Percentiles rank a stretch among this genome's conserved stretches.
Conservation (phyloP, 2,329 filamentous ascomycete species). For the Bipolaris zeicola region DNA sequence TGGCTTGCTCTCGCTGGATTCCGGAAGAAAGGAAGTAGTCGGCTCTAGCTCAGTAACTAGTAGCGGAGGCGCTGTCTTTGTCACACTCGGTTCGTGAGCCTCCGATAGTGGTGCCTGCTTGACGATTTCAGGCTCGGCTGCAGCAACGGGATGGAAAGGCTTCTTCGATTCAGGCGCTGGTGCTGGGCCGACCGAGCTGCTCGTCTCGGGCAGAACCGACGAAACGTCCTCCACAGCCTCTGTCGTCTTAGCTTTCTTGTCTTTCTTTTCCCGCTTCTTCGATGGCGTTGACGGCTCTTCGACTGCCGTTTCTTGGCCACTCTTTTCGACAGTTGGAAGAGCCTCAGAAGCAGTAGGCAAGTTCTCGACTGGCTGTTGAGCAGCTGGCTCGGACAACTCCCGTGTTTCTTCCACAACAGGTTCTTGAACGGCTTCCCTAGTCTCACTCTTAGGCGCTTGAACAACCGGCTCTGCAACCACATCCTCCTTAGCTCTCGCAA, state of each 20-base stretch:
- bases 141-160: background rate
- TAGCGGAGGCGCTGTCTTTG: background rate
- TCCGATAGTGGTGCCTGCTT: background rate
- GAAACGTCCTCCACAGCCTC: constrained; percentile 2
- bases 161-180: background rate
- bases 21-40: constrained; percentile 19
- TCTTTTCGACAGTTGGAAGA: background rate
- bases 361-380: background rate
- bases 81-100: background rate
- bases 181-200: background rate
- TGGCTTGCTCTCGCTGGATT: constrained; percentile 37
- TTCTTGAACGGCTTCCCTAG: constrained; percentile 16
- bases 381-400: background rate
- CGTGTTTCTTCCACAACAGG: background rate
- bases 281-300: constrained; percentile 19
- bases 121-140: constrained; percentile 1
- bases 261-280: constrained; percentile 33
- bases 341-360: background rate
- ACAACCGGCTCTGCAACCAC: constrained; percentile 5
- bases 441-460: constrained; percentile 10
- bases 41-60: background rate
- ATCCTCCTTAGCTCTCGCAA: background rate
- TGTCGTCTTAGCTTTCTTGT: constrained; percentile 34
- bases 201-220: background rate
- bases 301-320: background rate